Evolutionary conservation across 1,139 yeast species (phyloP), one percentile per base, ranked within the genome.

Genomic region (Hansenula lynferdii): DNA sequence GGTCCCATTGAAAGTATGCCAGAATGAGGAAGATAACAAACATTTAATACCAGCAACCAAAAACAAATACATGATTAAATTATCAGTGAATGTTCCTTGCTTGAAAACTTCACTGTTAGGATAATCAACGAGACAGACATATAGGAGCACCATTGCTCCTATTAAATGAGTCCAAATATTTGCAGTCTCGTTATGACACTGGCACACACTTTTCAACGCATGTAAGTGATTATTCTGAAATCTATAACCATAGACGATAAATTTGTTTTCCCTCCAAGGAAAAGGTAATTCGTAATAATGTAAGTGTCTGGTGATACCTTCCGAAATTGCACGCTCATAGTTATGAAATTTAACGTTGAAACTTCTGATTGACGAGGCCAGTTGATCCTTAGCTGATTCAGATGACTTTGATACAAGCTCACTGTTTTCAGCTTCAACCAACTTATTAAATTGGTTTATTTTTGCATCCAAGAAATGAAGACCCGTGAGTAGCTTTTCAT

Each of bases 1-100:
- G 49, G 89, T 84, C 45, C 89, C 82, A 42, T 85, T 78, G 60
- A 87, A 90, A 2, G 97, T 85, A 62, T 92, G 98, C 97, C 97
- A 92, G 21, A 82, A 67, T 5, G 83, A 77, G 0, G 96, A 86
- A 38, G 92, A 82, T 6, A 77, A 46, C 41, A 92, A 66, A 58
- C 97, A 92, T 47, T 80, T 76, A 48, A 85, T 59, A 15, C 95
- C 85, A 5, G 96, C 87, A 4, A 69, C 53, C 35, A 90, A 62
- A 49, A 87, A 92, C 22, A 77, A 58, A 47, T 77, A 75, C 58
- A 86, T 71, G 26, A 80, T 73, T 31, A 47, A 3, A 71, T 60
- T 51, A 70, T 75, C 61, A 33, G 61, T 42, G 57, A 62, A 63
- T 45, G 76, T 44, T 31, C 64, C 49, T 18, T 65, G 45, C 36